Conservation (phyloP, 805 yeast species). For the Kazachstania bromeliacearum region DNA sequence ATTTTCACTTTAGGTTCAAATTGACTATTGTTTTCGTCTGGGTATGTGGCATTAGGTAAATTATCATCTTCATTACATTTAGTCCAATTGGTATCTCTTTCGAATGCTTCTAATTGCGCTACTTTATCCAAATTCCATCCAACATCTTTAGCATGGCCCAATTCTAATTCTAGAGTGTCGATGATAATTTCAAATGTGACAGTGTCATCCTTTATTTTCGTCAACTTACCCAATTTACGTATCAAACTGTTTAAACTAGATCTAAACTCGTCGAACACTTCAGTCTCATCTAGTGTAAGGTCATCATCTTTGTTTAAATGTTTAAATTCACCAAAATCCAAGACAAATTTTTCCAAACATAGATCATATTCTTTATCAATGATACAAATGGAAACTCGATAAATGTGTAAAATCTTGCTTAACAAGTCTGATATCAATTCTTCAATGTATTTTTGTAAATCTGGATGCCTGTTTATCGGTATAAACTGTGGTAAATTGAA, state of each 20-base stretch:
- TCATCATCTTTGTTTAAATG: slow-evolving; percentile 14
- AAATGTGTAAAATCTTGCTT: slow-evolving; percentile 16
- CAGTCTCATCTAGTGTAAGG: slow-evolving; percentile 12
- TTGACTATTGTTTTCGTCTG: background rate
- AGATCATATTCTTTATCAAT: slow-evolving; percentile 13
- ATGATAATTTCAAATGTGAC: slow-evolving; percentile 25
- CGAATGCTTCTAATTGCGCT: slow-evolving; percentile 14
- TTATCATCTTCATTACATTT: slow-evolving; percentile 20
- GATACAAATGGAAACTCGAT: slow-evolving; percentile 19
- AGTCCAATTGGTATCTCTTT: slow-evolving; percentile 27
- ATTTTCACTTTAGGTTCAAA: slow-evolving; percentile 19
- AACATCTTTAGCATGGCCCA: slow-evolving; percentile 15
- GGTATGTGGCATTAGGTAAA: slow-evolving; percentile 6
- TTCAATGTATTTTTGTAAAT: slow-evolving; percentile 32
- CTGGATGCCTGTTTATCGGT: slow-evolving; percentile 40
- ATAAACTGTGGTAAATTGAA: slow-evolving; percentile 35
- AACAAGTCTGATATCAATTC: slow-evolving; percentile 24
- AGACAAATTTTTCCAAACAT: slow-evolving; percentile 22
- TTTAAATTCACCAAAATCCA: slow-evolving; percentile 27
- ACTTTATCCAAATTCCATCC: slow-evolving; percentile 6
- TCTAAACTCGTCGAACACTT: slow-evolving; percentile 27
- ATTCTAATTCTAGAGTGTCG: slow-evolving; percentile 20
- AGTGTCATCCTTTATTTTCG: slow-evolving; percentile 17
- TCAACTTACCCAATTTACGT: slow-evolving; percentile 18
- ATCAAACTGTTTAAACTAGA: slow-evolving; percentile 25